Conservation (phyloP, 192 early-diverging fungal species). For the Linnemannia hyalina region DNA sequence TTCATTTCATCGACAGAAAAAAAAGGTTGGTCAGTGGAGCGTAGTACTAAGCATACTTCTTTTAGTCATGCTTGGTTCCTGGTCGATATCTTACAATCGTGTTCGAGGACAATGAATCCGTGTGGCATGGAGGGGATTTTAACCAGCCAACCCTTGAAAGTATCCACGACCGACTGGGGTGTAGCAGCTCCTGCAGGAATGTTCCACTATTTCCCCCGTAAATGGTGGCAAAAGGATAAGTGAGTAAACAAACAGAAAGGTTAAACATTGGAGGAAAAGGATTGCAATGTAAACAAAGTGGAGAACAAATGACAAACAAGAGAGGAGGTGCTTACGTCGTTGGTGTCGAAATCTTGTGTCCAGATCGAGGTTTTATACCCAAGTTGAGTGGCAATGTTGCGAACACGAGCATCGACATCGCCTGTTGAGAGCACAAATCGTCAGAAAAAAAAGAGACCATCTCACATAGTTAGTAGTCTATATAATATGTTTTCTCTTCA, state of each 20-base stretch:
- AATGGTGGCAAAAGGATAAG: neutral
- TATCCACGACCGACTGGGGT: constrained; percentile 36
- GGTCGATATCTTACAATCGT: constrained; percentile 55
- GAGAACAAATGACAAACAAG: neutral
- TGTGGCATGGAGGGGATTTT: constrained; percentile 53
- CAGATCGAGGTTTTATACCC: constrained; percentile 60
- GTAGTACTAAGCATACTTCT: neutral
- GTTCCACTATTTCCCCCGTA: constrained; percentile 18
- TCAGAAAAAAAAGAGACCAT: constrained; percentile 18
- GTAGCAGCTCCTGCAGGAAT: constrained; percentile 27
- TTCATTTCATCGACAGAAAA: neutral
- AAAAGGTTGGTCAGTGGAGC: neutral
- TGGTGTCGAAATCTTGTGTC: constrained; percentile 55
- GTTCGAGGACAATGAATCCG: constrained; percentile 65
- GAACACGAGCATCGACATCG: constrained; percentile 73
- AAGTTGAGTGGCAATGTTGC: constrained; percentile 66
- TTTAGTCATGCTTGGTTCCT: neutral
- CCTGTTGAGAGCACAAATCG: constrained; percentile 28
- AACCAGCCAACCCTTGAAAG: constrained; percentile 54
- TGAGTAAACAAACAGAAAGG: neutral
- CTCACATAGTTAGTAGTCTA: neutral
- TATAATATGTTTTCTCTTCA: neutral
- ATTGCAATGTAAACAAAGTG: neutral
- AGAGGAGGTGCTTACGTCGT: constrained; percentile 26
- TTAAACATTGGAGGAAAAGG: neutral